Evolutionary conservation across 768 basidiomycete genomes (phyloP), one percentile per base, ranked within the genome.

Genomic region (Mycena chlorophos): DNA sequence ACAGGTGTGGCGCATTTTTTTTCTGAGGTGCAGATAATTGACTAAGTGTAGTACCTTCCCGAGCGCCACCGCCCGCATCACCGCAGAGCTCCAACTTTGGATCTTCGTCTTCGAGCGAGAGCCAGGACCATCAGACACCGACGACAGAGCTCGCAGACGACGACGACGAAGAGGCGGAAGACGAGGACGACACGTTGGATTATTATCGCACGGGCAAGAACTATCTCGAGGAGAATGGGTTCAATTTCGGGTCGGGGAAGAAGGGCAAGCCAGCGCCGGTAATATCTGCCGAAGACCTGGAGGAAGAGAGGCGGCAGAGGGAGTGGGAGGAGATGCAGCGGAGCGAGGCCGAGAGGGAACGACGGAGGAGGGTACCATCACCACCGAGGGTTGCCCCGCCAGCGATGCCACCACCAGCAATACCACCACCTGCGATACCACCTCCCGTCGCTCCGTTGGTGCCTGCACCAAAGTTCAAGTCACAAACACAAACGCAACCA

Each of bases 81-180:
- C 83, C 84, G 5, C 69, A 77, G 31, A 77, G 77, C 54, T 78
- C 79, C 13, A 74, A 75, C 28, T 83, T 76, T 52, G 79, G 76
- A 46, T 76, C 78, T n/a, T 73, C 75, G 57, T 73, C 76, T 51
- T 74, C 74, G 16, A 56, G 57, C 47, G 51, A 58, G 46, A 61
- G 63, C 27, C 71, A 73, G 43, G 77, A 77, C 27, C 68, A 75
- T 25, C 70, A 73, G 27, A 77, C 75, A 40, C 74, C 76, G 16
- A 74, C 69, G 17, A 75, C 74, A 14, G 72, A 72, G 26, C 10
- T 58, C n/a, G 56, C 56, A 26, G 51, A 56, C 2, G 51, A 46
- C 29, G 55, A 59, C 27, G 49, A 48, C 17, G 31, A 29, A n/a
- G 30, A 50, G 38, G 50, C 51, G 25, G 49, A 48, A 13, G 31